Conservation (phyloP, 495 filamentous ascomycete species). For the Apiosordaria backusii region DNA sequence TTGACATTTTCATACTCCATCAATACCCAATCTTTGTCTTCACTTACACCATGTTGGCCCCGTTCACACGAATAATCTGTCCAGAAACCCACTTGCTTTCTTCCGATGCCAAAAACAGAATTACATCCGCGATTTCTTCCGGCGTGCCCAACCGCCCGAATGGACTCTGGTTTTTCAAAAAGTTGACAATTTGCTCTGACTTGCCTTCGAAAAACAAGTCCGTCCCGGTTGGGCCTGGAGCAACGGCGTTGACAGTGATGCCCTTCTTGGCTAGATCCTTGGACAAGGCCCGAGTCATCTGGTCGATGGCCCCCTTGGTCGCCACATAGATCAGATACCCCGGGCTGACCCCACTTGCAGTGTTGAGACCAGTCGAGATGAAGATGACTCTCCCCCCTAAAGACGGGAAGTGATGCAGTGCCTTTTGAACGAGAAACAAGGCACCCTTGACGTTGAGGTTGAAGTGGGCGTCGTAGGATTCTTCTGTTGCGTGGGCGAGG, state of each 20-base stretch:
- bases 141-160: conserved; percentile 55
- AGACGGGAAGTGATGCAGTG: conserved; percentile 56
- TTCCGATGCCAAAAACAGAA: conserved; percentile 51
- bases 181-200: conserved; percentile 53
- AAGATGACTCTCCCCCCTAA: conserved; percentile 56
- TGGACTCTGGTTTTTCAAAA: conserved; percentile 51
- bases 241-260: conserved; percentile 61
- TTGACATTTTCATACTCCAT: neutral
- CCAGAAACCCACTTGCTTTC: conserved; percentile 61
- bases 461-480: conserved; percentile 55
- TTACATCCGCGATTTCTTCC: conserved; percentile 58
- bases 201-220: conserved; percentile 65
- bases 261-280: conserved; percentile 62
- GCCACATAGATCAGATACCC: conserved; percentile 59
- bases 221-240: conserved; percentile 63
- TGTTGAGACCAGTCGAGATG: conserved; percentile 53
- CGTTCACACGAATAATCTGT: conserved; percentile 62
- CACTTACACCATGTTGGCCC: conserved; percentile 42
- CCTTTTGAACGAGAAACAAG: conserved; percentile 62
- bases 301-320: conserved; percentile 68
- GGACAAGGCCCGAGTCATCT: conserved; percentile 59
- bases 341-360: conserved; percentile 47
- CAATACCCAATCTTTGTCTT: neutral
- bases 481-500: conserved; percentile 56
- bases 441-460: conserved; percentile 65